These are phyloP conservation scores for Coniferiporia weirii DNA, from an alignment of 1,284 basidiomycete species.

Conservation along the genomic window DNA sequence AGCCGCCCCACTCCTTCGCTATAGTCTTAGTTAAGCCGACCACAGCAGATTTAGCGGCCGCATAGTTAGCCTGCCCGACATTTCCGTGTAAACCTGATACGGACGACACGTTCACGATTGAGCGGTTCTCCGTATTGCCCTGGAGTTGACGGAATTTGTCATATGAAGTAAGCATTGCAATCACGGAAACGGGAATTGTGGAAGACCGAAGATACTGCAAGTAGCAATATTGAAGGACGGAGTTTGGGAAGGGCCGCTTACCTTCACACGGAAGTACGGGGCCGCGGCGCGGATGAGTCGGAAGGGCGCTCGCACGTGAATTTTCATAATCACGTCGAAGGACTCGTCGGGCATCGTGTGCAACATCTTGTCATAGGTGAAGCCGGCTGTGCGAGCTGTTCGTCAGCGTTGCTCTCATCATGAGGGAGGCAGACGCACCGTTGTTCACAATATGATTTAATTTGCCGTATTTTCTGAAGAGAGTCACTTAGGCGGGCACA, in stretches of 20 bases:
- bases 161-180: too few relatives aligned
- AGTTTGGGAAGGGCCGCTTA: conserved; percentile 22
- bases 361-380: conserved; percentile 86
- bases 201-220: neutral
- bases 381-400: conserved; percentile 50
- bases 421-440: conserved; percentile 34
- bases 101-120: conserved; percentile 75
- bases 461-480: conserved; percentile 64
- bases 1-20: conserved; percentile 83
- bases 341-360: conserved; percentile 83
- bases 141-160: neutral
- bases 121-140: conserved; percentile 56
- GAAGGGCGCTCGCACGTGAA: conserved; percentile 73
- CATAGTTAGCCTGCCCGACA: conserved; percentile 82
- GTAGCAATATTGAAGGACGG: neutral
- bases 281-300: conserved; percentile 79
- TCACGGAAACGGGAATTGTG: too few relatives aligned
- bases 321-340: conserved; percentile 78
- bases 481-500: conserved; percentile 4
- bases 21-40: conserved; percentile 80
- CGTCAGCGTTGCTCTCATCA: conserved; percentile 20
- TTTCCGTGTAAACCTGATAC: conserved; percentile 77
- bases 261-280: conserved; percentile 82
- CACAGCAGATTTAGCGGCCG: conserved; percentile 73
- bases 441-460: conserved; percentile 88